Base-by-base conservation (phyloP, 352 stramenopile genomes). In the Thalassiosira allenii region DNA sequence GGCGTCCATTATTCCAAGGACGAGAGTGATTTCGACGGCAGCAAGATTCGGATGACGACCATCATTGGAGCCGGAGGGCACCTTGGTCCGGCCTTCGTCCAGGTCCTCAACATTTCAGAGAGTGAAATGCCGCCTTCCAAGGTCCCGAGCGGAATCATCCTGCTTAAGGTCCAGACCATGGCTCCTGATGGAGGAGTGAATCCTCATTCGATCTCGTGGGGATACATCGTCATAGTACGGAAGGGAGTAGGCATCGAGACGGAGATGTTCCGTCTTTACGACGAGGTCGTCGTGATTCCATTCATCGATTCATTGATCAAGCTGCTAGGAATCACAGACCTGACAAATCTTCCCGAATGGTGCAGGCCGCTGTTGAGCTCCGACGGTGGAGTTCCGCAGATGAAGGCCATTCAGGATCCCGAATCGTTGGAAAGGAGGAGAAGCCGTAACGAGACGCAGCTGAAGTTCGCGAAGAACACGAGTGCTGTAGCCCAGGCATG, bases 381-480 rank as follows among this genome's bases (percentile, higher is more conserved):
- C n/a, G 61, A 70, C 29, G 61, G 61, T 20, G 40, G 61, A 12
- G 37, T 70, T 3, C 29, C 61, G 14, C 61, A 70, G 40, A 29
- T 70, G 37, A 54, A 57, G 29, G 61, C 61, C 27, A 11, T 22
- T 2, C 14, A 40, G 23, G 23, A 57, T 17, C 2, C 3, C 2
- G 23, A 70, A 22, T 40, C 3, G 3, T 59, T 70, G 17, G 41
- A 33, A 27, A 20, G 12, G 17, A 37, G 11, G 22, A 37, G 4
- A 2, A 12, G 3, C 3, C 40, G 61, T 9, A 27, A 58, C 23
- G 61, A 70, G 23, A 34, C 8, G 8, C 17, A 57, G n/a, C 22
- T 30, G 20, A 70, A 70, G 29, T 12, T 58, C 4, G 32, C 61
- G 23, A 70, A 70, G 23, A 58, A 57, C 41, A 70, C 61, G 4